Conservation (phyloP, 495 filamentous ascomycete genomes). For the Neurospora pannonica region DNA sequence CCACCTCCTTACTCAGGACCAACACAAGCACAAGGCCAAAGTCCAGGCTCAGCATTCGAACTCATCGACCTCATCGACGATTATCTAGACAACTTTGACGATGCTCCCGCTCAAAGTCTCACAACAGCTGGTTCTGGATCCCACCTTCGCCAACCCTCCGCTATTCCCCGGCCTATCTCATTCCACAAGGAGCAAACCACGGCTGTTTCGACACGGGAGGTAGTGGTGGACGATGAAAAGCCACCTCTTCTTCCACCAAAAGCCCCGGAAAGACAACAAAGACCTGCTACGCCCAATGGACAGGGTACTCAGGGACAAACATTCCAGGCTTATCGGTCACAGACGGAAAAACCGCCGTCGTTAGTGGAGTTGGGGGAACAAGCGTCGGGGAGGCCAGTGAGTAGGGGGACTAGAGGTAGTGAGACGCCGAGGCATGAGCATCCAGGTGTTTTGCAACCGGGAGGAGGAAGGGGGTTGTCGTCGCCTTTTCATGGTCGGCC, state of each 20-base stretch:
- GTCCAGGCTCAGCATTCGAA: background rate
- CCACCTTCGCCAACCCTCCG: background rate
- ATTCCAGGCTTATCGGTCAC: background rate
- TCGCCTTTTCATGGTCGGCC: background rate
- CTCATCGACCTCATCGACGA: background rate
- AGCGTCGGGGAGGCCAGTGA: background rate
- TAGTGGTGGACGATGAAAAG: background rate
- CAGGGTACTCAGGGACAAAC: background rate
- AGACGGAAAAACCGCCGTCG: background rate
- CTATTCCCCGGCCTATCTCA: background rate
- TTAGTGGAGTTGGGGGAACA: background rate
- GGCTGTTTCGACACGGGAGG: background rate
- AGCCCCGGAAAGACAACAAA: background rate
- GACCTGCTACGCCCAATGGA: background rate
- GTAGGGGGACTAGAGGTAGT: background rate
- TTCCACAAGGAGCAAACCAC: background rate
- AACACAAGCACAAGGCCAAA: background rate
- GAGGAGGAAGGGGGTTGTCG: background rate
- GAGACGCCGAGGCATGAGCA: background rate
- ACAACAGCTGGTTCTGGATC: background rate
- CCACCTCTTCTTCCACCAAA: background rate
- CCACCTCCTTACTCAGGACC: background rate
- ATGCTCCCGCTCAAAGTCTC: background rate
- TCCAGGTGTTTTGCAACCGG: background rate
- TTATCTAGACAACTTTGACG: background rate